Evolutionary conservation across 176 grass and related monocot genomes (phyloP).

Genomic region (Phoenix dactylifera): DNA sequence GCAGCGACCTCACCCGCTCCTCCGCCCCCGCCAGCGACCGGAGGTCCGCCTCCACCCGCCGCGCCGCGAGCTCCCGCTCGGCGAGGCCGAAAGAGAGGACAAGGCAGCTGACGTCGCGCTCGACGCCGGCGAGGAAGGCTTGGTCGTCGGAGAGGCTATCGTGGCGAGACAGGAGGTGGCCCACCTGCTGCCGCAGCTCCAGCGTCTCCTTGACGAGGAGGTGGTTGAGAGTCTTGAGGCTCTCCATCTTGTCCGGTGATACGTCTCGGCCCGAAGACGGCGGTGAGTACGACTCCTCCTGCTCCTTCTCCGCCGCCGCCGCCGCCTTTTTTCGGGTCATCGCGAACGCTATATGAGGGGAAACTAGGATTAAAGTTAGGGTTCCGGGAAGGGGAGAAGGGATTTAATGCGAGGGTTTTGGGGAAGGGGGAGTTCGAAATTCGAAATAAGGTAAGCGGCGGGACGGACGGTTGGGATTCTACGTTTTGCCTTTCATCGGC

Average conservation of each 20-base stretch:
- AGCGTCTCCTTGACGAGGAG: slow-evolving; percentile 49
- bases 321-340: too few relatives aligned
- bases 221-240: slow-evolving; percentile 47
- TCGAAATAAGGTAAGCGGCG: too few relatives aligned
- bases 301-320: too few relatives aligned
- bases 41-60: background rate
- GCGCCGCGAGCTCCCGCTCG: background rate
- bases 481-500: too few relatives aligned
- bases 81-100: slow-evolving; percentile 28
- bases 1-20: background rate
- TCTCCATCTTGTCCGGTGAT: slow-evolving; percentile 5
- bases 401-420: too few relatives aligned
- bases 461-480: too few relatives aligned
- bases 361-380: too few relatives aligned
- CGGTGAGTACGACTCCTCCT: too few relatives aligned
- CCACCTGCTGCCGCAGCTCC: slow-evolving; percentile 40
- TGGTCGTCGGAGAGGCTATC: slow-evolving; percentile 38
- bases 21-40: too few relatives aligned
- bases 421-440: too few relatives aligned
- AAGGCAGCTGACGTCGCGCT: slow-evolving; percentile 25
- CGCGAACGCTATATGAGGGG: too few relatives aligned
- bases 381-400: too few relatives aligned
- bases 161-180: slow-evolving; percentile 29
- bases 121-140: slow-evolving; percentile 18
- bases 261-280: slow-evolving; percentile 5